Conservation (phyloP, 2,329 filamentous ascomycete genomes). For the Colletotrichum aenigma region DNA sequence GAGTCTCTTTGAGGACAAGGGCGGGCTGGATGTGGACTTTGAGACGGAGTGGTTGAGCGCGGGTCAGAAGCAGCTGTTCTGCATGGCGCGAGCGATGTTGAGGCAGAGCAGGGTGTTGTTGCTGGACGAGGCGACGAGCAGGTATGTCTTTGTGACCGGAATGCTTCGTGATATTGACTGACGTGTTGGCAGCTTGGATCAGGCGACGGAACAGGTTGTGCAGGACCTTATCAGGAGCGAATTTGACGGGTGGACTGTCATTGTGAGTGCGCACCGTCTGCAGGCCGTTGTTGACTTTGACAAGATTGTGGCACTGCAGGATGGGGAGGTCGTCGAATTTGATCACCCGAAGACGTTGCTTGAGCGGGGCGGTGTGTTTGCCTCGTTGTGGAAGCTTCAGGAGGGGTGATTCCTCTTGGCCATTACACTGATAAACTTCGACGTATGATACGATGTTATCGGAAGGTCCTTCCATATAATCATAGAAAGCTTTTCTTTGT, state of each 20-base stretch:
- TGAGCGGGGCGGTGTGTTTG: neutral
- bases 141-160: constrained; percentile 20
- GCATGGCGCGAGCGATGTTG: constrained; percentile 33
- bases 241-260: constrained; percentile 49
- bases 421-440: neutral
- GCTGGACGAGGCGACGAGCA: constrained; percentile 44
- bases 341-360: neutral
- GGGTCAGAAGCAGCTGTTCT: constrained; percentile 36
- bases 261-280: constrained; percentile 43
- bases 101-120: constrained; percentile 30
- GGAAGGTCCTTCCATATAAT: rapidly evolving
- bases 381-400: constrained; percentile 4
- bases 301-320: constrained; percentile 36
- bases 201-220: constrained; percentile 33
- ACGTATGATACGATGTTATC: neutral
- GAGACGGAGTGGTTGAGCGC: constrained; percentile 34
- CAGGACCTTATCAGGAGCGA: constrained; percentile 31
- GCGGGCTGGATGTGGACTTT: constrained; percentile 40
- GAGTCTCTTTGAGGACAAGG: constrained; percentile 39
- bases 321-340: constrained; percentile 2
- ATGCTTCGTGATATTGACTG: constrained; percentile 32
- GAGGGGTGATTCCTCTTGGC: neutral
- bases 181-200: constrained; percentile 27
- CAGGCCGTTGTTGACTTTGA: constrained; percentile 56
- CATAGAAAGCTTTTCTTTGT: neutral